Conservation (phyloP, 805 yeast species). For the Maudiozyma serrabonitensis region DNA sequence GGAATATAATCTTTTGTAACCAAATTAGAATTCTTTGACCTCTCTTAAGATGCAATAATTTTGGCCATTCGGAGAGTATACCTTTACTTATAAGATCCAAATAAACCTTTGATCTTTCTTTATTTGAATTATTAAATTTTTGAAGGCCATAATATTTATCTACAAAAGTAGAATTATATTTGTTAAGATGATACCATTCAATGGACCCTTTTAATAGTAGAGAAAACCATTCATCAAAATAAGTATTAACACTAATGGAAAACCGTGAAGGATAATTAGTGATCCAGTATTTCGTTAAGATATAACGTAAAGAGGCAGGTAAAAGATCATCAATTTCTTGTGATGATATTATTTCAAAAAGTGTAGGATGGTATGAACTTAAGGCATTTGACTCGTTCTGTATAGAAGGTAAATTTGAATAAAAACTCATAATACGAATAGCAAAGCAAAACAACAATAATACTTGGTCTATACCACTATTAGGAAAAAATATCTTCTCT, state of each 20-base stretch:
- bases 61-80: constrained; percentile 12
- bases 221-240: constrained; percentile 61
- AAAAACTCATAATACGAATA: constrained; percentile 21
- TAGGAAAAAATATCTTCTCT: too few relatives aligned
- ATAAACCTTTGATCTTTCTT: constrained; percentile 8
- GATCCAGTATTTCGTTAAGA: constrained; percentile 67
- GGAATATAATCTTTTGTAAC: constrained; percentile 50
- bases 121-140: constrained; percentile 32
- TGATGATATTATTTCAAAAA: constrained; percentile 80
- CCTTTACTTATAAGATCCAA: constrained; percentile 1
- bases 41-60: constrained; percentile 36
- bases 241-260: constrained; percentile 50
- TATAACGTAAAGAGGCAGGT: constrained; percentile 73
- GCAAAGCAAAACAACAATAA: too few relatives aligned
- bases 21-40: constrained; percentile 48
- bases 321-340: constrained; percentile 66
- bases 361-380: constrained; percentile 46
- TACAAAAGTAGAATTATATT: constrained; percentile 79
- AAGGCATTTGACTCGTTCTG: constrained; percentile 3
- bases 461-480: too few relatives aligned
- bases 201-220: constrained; percentile 48
- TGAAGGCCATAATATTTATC: constrained; percentile 90
- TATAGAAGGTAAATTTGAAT: constrained; percentile 22
- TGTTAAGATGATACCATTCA: constrained; percentile 59
- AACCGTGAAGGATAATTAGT: constrained; percentile 64